A percentile compares a stretch with the other conserved stretches of the same genome.
Conservation (phyloP, 441 rosid genomes). For the Pelargonium myrrhifolium region DNA sequence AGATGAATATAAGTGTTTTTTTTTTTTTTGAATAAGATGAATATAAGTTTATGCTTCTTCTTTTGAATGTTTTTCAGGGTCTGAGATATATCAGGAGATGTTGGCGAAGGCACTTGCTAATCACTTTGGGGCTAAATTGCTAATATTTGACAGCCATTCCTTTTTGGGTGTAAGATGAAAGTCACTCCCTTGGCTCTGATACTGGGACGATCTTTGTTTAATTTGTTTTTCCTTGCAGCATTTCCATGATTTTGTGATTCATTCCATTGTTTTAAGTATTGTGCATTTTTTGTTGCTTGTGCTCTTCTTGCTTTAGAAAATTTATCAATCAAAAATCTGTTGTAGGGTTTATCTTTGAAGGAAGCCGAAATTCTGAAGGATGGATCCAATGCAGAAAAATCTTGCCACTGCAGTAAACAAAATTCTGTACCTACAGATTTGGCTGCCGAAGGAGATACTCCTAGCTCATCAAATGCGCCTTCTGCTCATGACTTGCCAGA, state of each 20-base stretch:
- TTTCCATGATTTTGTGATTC: background rate
- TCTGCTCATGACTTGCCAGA: constrained; percentile 34
- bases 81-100: constrained; percentile 97
- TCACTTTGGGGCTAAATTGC: constrained; percentile 69
- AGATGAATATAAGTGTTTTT: constrained; percentile 1
- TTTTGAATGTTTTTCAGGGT: constrained; percentile 43
- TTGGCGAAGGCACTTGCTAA: constrained; percentile 89
- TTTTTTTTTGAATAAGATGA: too few relatives aligned
- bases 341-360: constrained; percentile 73
- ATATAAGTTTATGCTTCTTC: constrained; percentile 2
- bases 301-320: constrained; percentile 14
- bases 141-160: constrained; percentile 32
- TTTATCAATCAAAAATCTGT: constrained; percentile 23
- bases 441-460: constrained; percentile 47
- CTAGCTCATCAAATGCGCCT: constrained; percentile 43
- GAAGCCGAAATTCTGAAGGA: constrained; percentile 69
- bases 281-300: constrained; percentile 1
- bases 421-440: constrained; percentile 33
- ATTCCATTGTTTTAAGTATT: background rate
- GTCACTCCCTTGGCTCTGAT: constrained; percentile 1
- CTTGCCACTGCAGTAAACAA: constrained; percentile 39
- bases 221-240: constrained; percentile 25
- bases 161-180: constrained; percentile 7
- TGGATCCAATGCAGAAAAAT: constrained; percentile 51
- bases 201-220: constrained; percentile 39